phyloP scores from a whole-genome alignment of 2,329 filamentous ascomycete species.

The Shiraia bambusicola region DNA sequence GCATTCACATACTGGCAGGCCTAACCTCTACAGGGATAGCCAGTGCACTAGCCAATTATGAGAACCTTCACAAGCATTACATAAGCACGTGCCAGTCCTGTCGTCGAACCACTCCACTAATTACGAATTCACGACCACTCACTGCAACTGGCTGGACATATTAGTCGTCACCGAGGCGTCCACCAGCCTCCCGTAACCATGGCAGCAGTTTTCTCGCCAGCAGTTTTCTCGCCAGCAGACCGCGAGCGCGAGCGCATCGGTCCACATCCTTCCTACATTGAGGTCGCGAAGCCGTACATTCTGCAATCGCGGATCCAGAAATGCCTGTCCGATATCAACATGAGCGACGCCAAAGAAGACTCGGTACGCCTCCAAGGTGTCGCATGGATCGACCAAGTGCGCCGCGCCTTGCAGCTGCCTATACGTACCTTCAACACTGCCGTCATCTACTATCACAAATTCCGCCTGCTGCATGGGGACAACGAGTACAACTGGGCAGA shows the following conservation, averaged over 20 bases:
- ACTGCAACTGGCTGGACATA: no score
- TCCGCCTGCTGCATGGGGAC: constrained; percentile 81
- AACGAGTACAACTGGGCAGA: constrained; percentile 82
- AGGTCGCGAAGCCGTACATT: constrained; percentile 72
- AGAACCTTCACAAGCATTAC: no score
- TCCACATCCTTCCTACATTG: constrained; percentile 64
- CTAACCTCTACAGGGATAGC: no score
- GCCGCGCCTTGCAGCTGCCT: constrained; percentile 76
- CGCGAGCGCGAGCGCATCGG: constrained; percentile 39
- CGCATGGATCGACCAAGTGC: constrained; percentile 82
- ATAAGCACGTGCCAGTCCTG: no score
- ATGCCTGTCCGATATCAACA: constrained; percentile 67
- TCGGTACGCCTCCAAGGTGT: constrained; percentile 80
- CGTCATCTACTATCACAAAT: constrained; percentile 90
- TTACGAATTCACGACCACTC: no score
- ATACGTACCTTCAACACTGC: constrained; percentile 91
- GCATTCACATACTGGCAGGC: no score
- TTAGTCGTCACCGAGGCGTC: no score
- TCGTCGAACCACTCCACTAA: no score
- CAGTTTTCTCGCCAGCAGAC: constrained; percentile 28
- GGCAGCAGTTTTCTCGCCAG: constrained; percentile 38
- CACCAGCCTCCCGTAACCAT: constrained; percentile 18
- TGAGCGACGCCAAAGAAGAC: constrained; percentile 78
- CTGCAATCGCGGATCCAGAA: constrained; percentile 78
- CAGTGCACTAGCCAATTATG: no score